These are phyloP conservation scores for Smallanthus sonchifolius DNA, from an alignment of 129 eudicot species.

Conservation along the genomic window DNA sequence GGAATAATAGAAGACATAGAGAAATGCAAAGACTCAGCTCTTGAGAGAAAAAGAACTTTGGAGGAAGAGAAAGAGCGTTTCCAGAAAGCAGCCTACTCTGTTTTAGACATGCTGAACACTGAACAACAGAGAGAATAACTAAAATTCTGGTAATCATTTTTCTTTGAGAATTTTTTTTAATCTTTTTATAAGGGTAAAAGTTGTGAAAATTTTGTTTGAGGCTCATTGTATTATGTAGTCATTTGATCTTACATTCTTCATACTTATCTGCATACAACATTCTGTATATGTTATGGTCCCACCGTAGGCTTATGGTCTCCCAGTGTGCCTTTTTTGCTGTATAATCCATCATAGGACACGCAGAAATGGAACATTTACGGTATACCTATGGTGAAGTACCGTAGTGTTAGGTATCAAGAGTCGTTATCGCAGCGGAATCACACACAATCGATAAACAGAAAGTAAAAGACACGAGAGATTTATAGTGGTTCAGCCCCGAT, in stretches of 20 bases:
- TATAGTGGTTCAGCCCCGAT: no score
- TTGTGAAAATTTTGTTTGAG: background rate
- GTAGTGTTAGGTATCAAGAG: no score
- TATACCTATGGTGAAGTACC: no score
- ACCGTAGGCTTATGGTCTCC: no score
- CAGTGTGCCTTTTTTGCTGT: no score
- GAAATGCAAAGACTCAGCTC: slow-evolving; percentile 64
- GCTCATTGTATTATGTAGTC: background rate
- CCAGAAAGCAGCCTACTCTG: slow-evolving; percentile 82
- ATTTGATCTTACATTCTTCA: background rate
- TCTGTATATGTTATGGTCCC: background rate
- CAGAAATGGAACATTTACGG: no score
- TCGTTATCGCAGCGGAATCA: no score
- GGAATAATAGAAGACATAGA: slow-evolving; percentile 66
- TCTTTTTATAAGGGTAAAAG: background rate
- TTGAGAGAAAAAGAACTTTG: slow-evolving; percentile 55
- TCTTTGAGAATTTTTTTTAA: background rate
- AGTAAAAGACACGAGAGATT: no score
- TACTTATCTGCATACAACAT: slow-evolving; percentile 19
- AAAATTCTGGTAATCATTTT: slow-evolving; percentile 23
- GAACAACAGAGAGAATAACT: slow-evolving; percentile 39
- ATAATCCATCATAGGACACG: no score
- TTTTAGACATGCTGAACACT: slow-evolving; percentile 77
- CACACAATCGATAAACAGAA: no score
- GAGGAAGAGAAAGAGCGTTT: slow-evolving; percentile 70